A percentile compares a stretch with the other conserved stretches of the same genome.
Evolutionary conservation across 352 stramenopile species (phyloP).

Genomic region (Peronosclerospora sorghi): DNA sequence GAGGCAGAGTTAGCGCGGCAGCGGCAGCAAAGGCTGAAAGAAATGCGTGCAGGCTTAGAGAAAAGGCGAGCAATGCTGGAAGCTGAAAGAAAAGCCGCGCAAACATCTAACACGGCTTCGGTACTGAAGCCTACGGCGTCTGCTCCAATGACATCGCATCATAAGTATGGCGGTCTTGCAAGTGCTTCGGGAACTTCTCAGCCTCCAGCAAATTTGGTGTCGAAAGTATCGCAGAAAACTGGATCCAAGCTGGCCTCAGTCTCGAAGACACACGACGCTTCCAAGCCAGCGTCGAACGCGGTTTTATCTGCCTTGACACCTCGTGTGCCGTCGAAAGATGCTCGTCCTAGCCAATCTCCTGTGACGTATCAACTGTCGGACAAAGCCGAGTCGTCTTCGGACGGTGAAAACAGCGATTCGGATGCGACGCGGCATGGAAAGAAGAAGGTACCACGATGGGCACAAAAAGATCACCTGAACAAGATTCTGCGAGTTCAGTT

Average conservation of each 20-base stretch:
- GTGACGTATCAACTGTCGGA: slow-evolving; percentile 76
- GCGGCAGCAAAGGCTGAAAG: slow-evolving; percentile 48
- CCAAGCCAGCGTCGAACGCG: slow-evolving; percentile 5
- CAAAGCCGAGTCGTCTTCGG: slow-evolving; percentile 53
- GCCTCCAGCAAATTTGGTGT: slow-evolving; percentile 4
- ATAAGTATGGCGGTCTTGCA: slow-evolving; percentile 15
- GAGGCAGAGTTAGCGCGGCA: slow-evolving; percentile 51
- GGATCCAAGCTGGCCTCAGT: slow-evolving; percentile 5
- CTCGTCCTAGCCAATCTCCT: slow-evolving; percentile 15
- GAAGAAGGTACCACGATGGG: slow-evolving; percentile 78
- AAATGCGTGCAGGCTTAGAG: slow-evolving; percentile 55
- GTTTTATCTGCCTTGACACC: slow-evolving; percentile 1
- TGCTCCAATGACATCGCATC: slow-evolving; percentile 5
- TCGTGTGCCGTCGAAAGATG: slow-evolving; percentile 11
- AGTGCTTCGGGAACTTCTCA: slow-evolving; percentile 10
- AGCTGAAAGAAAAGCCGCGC: slow-evolving; percentile 26
- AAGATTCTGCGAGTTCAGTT: slow-evolving; percentile 60
- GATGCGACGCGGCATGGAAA: slow-evolving; percentile 38
- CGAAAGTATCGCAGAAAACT: slow-evolving; percentile 1
- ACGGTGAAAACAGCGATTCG: slow-evolving; percentile 25
- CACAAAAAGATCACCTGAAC: slow-evolving; percentile 63
- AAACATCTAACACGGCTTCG: slow-evolving; percentile 5
- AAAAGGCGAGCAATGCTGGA: slow-evolving; percentile 53
- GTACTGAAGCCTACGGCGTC: slow-evolving; percentile 1
- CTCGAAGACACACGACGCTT: slow-evolving; percentile 4